Base-by-base conservation (phyloP, 148 eudicot genomes). In the Silene conica region DNA sequence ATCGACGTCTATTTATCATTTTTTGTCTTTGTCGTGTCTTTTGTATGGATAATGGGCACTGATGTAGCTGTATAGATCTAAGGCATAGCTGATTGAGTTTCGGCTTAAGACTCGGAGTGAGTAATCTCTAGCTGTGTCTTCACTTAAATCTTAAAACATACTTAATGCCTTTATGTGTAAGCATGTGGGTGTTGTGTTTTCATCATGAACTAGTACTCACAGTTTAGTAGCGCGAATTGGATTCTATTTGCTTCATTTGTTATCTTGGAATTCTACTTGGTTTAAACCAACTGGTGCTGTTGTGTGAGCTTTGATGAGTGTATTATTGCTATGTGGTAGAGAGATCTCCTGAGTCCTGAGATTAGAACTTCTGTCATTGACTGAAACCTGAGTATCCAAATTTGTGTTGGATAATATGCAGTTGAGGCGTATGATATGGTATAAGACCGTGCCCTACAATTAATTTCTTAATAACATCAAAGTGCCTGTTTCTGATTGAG, bases 51-150 rank as follows among this genome's bases (percentile, higher is more conserved):
- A 19, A n/a, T 20, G 43, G 43, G 9, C 43, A 38, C 6, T 38
- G 43, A 38, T 6, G 43, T 38, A 38, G 43, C 43, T 38, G 31
- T 57, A 16, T 52, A 14, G 54, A 69, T 11, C n/a, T 20, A 9
- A 60, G 50, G 41, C 63, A 68, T 74, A 54, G 48, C n/a, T 52
- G 16, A 57, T 14, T 54, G 63, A 31, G 26, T 67, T 41, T 67
- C 14, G 22, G 70, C 26, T 19, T 26, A 41, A 28, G 11, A 63
- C 43, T 4, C 34, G 0, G 31, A 61, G 34, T 64, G 68, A 64
- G 68, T 31, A 64, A 31, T 34, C 3, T 43, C 21, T 5, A 41
- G 15, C 9, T 34, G 52, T 66, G 25, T 66, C 52, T 34, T 41
- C 54, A 63, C 67, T 63, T 34, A 25, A 25, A 63, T 63, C 67